These are phyloP conservation scores for Penicillium sp. DNA, from an alignment of 2,329 filamentous ascomycete species.

Conservation along the genomic window DNA sequence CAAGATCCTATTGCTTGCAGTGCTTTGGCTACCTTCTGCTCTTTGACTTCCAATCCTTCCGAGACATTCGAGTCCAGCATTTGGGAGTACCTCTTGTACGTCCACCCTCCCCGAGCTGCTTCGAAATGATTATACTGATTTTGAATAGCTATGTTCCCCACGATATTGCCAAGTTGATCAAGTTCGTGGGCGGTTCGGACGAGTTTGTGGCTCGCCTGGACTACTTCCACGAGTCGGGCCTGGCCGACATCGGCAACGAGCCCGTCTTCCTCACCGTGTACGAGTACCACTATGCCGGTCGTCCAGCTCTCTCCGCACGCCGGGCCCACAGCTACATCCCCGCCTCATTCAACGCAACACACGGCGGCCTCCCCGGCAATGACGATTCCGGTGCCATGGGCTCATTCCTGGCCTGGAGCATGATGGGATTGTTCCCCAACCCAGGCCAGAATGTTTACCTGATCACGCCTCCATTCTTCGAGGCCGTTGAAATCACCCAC, in stretches of 20 bases:
- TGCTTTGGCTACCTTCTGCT: constrained; percentile 26
- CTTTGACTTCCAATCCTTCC: constrained; percentile 28
- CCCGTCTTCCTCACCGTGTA: constrained; percentile 64
- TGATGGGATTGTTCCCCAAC: constrained; percentile 70
- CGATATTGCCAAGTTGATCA: constrained; percentile 54
- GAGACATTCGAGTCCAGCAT: constrained; percentile 35
- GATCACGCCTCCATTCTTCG: constrained; percentile 65
- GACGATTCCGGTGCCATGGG: constrained; percentile 71
- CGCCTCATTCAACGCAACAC: constrained; percentile 55
- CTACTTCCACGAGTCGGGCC: constrained; percentile 61
- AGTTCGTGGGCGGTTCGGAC: constrained; percentile 58
- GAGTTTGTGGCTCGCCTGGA: constrained; percentile 59
- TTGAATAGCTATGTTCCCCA: constrained; percentile 50
- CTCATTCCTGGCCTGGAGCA: constrained; percentile 62
- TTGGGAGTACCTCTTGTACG: constrained; percentile 46
- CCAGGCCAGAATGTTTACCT: constrained; percentile 67
- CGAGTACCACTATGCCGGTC: constrained; percentile 67
- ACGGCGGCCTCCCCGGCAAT: constrained; percentile 62
- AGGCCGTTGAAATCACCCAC: constrained; percentile 56
- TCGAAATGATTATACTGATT: constrained; percentile 41
- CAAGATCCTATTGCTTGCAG: constrained; percentile 56
- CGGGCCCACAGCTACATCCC: constrained; percentile 65
- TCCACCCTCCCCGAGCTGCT: constrained; percentile 32
- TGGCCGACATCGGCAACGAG: constrained; percentile 65
- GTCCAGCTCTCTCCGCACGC: constrained; percentile 51